Evolutionary conservation across 768 basidiomycete species (phyloP).

Genomic region (Amanita rimosa): DNA sequence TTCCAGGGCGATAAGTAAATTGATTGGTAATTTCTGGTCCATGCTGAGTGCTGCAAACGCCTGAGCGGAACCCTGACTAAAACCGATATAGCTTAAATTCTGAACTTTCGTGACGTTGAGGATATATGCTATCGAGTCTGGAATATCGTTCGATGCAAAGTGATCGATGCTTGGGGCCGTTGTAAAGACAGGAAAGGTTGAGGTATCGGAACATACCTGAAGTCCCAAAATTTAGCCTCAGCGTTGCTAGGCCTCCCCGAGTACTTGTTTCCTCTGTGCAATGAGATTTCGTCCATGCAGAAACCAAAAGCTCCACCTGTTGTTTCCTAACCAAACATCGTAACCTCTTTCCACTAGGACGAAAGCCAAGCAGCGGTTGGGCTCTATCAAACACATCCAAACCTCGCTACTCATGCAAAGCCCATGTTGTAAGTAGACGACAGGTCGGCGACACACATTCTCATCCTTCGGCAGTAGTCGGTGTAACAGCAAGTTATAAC

Average conservation of each 20-base stretch:
- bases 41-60: conserved; percentile 81
- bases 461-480: conserved; percentile 54
- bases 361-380: conserved; percentile 61
- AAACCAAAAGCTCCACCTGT: conserved; percentile 28
- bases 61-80: conserved; percentile 77
- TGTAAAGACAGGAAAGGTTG: not conserved
- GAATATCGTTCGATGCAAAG: conserved; percentile 84
- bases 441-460: conserved; percentile 41
- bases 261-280: conserved; percentile 68
- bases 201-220: conserved; percentile 25
- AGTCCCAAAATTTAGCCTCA: conserved; percentile 59
- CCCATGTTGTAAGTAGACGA: conserved; percentile 81
- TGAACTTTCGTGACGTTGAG: conserved; percentile 53
- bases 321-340: conserved; percentile 81
- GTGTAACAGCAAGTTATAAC: conserved; percentile 74
- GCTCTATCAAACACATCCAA: conserved; percentile 69
- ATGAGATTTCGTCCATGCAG: conserved; percentile 1
- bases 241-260: conserved; percentile 37
- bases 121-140: conserved; percentile 74
- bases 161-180: conserved; percentile 49
- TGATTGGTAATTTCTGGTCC: conserved; percentile 63
- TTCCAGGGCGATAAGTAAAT: conserved; percentile 74
- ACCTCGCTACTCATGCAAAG: conserved; percentile 83
- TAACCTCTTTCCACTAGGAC: conserved; percentile 72
- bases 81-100: conserved; percentile 71